phyloP scores from a whole-genome alignment of 805 yeast species.

The Suhomyces sp. region DNA sequence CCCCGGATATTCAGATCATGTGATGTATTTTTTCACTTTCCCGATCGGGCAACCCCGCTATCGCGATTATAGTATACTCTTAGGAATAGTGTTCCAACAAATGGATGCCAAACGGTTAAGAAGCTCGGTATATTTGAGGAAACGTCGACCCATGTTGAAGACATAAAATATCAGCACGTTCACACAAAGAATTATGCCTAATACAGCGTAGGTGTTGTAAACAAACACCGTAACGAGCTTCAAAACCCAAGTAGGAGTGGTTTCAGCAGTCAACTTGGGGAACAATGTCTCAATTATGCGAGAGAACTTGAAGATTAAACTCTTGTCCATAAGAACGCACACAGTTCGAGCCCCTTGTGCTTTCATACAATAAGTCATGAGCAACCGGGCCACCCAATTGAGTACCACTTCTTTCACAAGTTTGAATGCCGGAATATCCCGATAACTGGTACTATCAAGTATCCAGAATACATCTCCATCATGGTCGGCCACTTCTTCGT shows the following conservation, averaged over 20 bases:
- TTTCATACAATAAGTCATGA: too few relatives aligned
- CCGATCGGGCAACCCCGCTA: too few relatives aligned
- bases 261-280: too few relatives aligned
- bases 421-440: not conserved
- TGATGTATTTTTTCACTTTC: not conserved
- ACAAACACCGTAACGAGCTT: slow-evolving; percentile 7
- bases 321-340: not conserved
- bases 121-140: not conserved
- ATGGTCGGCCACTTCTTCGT: slow-evolving; percentile 9
- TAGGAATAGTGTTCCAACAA: not conserved
- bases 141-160: slow-evolving; percentile 4
- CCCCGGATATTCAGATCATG: not conserved
- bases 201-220: slow-evolving; percentile 4
- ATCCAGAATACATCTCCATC: slow-evolving; percentile 10
- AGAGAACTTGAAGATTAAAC: not conserved
- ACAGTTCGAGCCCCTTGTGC: too few relatives aligned
- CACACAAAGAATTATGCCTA: slow-evolving; percentile 9
- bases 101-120: slow-evolving; percentile 1
- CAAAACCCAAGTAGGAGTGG: slow-evolving; percentile 5
- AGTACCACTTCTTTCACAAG: not conserved
- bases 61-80: too few relatives aligned
- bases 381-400: slow-evolving; percentile 7
- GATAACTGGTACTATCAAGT: not conserved
- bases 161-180: slow-evolving; percentile 9
- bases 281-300: not conserved